Conservation (phyloP, 768 basidiomycete species). For the Phaeotremella skinneri region DNA sequence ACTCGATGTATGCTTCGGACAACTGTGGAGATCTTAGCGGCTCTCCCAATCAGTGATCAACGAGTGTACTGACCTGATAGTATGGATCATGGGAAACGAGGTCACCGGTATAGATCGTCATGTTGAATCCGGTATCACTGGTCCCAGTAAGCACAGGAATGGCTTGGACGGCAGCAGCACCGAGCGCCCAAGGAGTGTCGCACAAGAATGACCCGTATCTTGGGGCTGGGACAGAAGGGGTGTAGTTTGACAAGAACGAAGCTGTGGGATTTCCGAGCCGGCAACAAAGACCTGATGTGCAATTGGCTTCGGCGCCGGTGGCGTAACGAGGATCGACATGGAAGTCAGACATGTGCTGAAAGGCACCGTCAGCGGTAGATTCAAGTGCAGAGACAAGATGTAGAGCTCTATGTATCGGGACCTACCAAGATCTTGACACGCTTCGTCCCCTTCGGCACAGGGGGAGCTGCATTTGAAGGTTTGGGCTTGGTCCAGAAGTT, state of each 20-base stretch:
- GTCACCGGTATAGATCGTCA: slow-evolving; percentile 70
- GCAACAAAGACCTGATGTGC: slow-evolving; percentile 67
- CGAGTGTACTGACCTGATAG: slow-evolving; percentile 55
- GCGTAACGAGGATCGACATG: slow-evolving; percentile 73
- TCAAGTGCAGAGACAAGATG: neutral
- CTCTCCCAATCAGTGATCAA: slow-evolving; percentile 15
- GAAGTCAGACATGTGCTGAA: slow-evolving; percentile 68
- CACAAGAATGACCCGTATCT: slow-evolving; percentile 67
- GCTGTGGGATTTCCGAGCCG: slow-evolving; percentile 54
- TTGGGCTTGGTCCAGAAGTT: slow-evolving; percentile 76
- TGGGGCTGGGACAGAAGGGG: slow-evolving; percentile 62
- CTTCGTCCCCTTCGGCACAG: slow-evolving; percentile 58
- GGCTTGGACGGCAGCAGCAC: slow-evolving; percentile 62
- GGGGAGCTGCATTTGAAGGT: slow-evolving; percentile 60
- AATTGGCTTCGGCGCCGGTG: slow-evolving; percentile 70
- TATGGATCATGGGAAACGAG: slow-evolving; percentile 69
- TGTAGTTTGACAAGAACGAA: slow-evolving; percentile 57
- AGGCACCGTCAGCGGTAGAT: neutral
- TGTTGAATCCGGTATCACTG: slow-evolving; percentile 62
- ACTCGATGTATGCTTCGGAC: slow-evolving; percentile 59
- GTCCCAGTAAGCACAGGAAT: slow-evolving; percentile 69
- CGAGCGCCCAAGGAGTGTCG: slow-evolving; percentile 66
- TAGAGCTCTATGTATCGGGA: no score
- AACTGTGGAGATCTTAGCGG: neutral
- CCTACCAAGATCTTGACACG: slow-evolving; percentile 62